These are phyloP conservation scores for Fomitopsis palustris DNA, from an alignment of 1,284 basidiomycete genomes.

Conservation along the genomic window DNA sequence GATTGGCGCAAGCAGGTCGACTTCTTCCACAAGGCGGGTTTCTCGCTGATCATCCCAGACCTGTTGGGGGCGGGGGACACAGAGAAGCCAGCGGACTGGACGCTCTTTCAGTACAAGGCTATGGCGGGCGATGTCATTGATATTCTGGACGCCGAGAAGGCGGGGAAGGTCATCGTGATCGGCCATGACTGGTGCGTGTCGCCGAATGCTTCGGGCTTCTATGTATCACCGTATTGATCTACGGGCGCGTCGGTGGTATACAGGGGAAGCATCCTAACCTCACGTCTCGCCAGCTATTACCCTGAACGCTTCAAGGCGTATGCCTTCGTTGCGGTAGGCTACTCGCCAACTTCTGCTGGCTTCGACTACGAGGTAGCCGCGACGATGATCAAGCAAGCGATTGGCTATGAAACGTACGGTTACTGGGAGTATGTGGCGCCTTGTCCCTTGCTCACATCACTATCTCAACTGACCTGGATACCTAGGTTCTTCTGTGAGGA, in stretches of 20 bases:
- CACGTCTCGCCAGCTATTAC: slow-evolving; percentile 36
- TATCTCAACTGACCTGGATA: not conserved
- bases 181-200: not conserved
- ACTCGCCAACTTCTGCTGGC: slow-evolving; percentile 29
- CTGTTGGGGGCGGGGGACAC: slow-evolving; percentile 52
- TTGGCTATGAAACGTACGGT: slow-evolving; percentile 28
- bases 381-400: slow-evolving; percentile 41
- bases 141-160: slow-evolving; percentile 38
- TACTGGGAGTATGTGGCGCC: slow-evolving; percentile 27
- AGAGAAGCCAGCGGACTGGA: slow-evolving; percentile 41
- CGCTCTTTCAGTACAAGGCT: slow-evolving; percentile 35
- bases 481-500: slow-evolving; percentile 28
- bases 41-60: slow-evolving; percentile 49
- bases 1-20: slow-evolving; percentile 11
- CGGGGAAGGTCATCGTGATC: slow-evolving; percentile 30
- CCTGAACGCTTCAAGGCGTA: slow-evolving; percentile 38
- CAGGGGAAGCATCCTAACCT: slow-evolving; percentile 38
- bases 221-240: not conserved
- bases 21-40: slow-evolving; percentile 41
- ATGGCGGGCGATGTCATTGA: slow-evolving; percentile 44
- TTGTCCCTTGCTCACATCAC: too few relatives aligned
- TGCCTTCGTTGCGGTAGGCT: slow-evolving; percentile 39
- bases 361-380: slow-evolving; percentile 16
- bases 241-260: not conserved
- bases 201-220: not conserved